Percentiles rank a stretch among this genome's conserved stretches.
Conservation (phyloP, 1,139 yeast species). For the Candida sanyaensis region DNA sequence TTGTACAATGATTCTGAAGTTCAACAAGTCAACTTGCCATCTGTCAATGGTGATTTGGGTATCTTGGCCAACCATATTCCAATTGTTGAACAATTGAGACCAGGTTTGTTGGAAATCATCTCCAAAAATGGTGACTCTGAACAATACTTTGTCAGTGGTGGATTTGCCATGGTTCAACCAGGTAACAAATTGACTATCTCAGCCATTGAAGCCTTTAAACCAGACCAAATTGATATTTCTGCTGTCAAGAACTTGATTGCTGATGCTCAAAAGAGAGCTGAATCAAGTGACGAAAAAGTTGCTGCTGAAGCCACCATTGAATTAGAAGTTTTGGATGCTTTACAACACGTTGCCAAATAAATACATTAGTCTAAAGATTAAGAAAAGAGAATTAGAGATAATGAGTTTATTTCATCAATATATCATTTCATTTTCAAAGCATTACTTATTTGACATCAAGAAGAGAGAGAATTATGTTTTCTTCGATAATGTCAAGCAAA, state of each 20-base stretch:
- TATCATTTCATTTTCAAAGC: not conserved
- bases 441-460: not conserved
- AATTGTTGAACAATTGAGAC: slow-evolving; percentile 92
- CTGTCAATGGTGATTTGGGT: slow-evolving; percentile 96
- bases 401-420: not conserved
- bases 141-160: slow-evolving; percentile 93
- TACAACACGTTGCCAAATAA: slow-evolving; percentile 85
- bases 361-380: not conserved
- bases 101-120: slow-evolving; percentile 93
- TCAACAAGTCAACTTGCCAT: slow-evolving; percentile 95
- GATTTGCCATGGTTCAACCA: slow-evolving; percentile 96
- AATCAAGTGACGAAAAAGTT: slow-evolving; percentile 81
- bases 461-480: not conserved
- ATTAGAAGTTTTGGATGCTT: slow-evolving; percentile 94
- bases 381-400: not conserved
- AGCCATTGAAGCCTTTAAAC: slow-evolving; percentile 94
- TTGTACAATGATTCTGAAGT: slow-evolving; percentile 52
- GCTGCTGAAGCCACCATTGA: slow-evolving; percentile 96
- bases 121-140: slow-evolving; percentile 73
- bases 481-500: not conserved
- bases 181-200: slow-evolving; percentile 89
- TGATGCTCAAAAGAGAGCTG: slow-evolving; percentile 92
- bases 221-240: slow-evolving; percentile 83
- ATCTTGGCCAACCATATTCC: slow-evolving; percentile 98
- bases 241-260: slow-evolving; percentile 80